Base-by-base conservation (phyloP, 2,329 filamentous ascomycete genomes). In the Verticillium dahliae region DNA sequence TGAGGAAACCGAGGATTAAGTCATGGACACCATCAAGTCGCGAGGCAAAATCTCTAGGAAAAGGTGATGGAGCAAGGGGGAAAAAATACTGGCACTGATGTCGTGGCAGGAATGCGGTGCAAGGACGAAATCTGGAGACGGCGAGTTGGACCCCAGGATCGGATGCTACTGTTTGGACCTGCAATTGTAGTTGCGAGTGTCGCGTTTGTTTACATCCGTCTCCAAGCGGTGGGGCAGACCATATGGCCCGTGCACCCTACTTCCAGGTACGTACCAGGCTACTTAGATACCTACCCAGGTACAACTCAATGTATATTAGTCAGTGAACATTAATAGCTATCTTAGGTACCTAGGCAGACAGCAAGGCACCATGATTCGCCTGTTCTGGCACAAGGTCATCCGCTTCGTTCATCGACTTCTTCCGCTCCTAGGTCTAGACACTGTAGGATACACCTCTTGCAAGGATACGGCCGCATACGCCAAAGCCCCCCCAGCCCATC, bases 161-260 rank as follows among this genome's bases (percentile, higher is more conserved):
- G 55, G 27, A n/a, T 56, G 50, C 57, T 39, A 56, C 31, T 60
- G 38, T 58, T 55, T 27, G 56, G 61, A 45, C 61, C 37, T 45
- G 58, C 58, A 58, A 33, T 58, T 34, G 54, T 34, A 27, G 45
- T 62, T 52, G 31, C 34, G 59, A 57, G 56, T 61, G 45, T 63
- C 63, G 63, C 62, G 63, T 66, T 66, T 66, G 64, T 66, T 66
- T 66, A 66, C 64, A 66, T 65, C 61, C 61, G 50, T 39, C 61
- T 62, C 33, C 3, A 27, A 2, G 55, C 54, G 57, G 64, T 65
- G 64, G 64, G 60, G n/a, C 18, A 11, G 7, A 1, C 1, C 2
- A 27, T 50, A 15, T 50, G 45, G 45, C 3, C 9, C 45, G 45
- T 50, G 45, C 45, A 27, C 11, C 18, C 18, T 22, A 22, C 18